These are phyloP conservation scores for Epichloe gansuensis DNA, from an alignment of 2,329 filamentous ascomycete species.

Conservation along the genomic window DNA sequence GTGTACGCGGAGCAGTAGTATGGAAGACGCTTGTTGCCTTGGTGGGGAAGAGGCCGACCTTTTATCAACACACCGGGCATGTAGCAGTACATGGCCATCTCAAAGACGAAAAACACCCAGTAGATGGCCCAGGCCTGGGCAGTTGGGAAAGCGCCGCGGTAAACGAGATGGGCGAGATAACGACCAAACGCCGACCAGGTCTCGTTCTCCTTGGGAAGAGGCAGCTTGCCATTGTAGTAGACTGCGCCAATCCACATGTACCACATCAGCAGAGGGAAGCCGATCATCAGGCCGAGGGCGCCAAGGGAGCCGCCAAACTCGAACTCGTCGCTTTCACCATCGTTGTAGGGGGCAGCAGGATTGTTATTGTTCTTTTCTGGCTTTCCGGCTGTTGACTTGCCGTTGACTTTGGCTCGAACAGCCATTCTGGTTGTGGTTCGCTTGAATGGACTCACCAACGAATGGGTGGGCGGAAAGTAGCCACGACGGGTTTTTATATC, in stretches of 20 bases:
- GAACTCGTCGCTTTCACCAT: conserved; percentile 31
- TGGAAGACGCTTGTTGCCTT: conserved; percentile 70
- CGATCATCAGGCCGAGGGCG: conserved; percentile 72
- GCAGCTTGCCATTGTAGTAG: conserved; percentile 74
- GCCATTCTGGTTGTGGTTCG: too few relatives aligned
- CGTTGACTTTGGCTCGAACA: too few relatives aligned
- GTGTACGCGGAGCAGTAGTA: conserved; percentile 91
- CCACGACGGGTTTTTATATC: too few relatives aligned
- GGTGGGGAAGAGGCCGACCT: conserved; percentile 76
- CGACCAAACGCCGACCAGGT: too few relatives aligned
- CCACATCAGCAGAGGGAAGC: conserved; percentile 89
- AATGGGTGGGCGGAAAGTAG: too few relatives aligned
- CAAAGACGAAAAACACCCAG: conserved; percentile 83
- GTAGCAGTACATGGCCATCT: conserved; percentile 70
- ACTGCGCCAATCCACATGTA: conserved; percentile 98
- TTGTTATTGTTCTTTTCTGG: too few relatives aligned
- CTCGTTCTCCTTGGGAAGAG: too few relatives aligned
- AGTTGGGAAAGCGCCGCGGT: conserved; percentile 67
- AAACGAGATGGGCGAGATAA: conserved; percentile 42
- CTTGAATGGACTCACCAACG: too few relatives aligned
- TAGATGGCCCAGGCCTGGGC: conserved; percentile 82
- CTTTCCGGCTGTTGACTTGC: too few relatives aligned
- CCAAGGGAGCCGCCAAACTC: conserved; percentile 85
- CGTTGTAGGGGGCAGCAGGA: too few relatives aligned
- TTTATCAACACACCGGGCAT: conserved; percentile 80